Base-by-base conservation (phyloP, 371 early-diverging fungal genomes). In the Mucor velutinosus region DNA sequence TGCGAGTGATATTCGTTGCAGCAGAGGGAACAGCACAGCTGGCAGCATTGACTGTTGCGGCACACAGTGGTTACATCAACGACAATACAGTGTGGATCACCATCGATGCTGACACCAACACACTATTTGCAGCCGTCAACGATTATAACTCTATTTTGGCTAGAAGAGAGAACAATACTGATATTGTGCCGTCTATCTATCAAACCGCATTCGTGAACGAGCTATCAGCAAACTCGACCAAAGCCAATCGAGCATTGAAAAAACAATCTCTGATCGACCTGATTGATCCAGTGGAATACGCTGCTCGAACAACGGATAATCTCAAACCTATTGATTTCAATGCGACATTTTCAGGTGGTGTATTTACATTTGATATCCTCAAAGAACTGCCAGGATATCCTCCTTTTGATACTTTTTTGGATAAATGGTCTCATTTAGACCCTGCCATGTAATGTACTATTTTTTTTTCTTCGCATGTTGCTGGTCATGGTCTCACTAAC, bases 1-100 rank as follows among this genome's bases (percentile, higher is more conserved):
- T 74, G 11, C 79, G 79, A 35, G 76, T 87, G 27, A 71, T 86
- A 11, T 64, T 85, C 29, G 65, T 87, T 14, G 88, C 86, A 1
- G 85, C 88, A 1, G 79, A 81, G 23, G 77, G 75, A 7, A 61
- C 70, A 0, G 79, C 85, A 1, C 85, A 80, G 32, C 25, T 80
- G 0, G 69, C 83, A 0, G 76, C 71, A 4, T 53, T 83, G 19
- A 77, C 75, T 2, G 53, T 78, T 6, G 83, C 83, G 19, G 83
- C 75, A 11, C 71, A 80, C 32, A 64, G 64, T 14, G 80, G 80
- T 23, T 74, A 83, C 30, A 73, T 83, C n/a, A 77, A 75, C 43
- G 66, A 83, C 33, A 67, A 71, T 15, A 74, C 70, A 14, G 80
- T 80, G 10, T 83, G 83, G 83, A 62, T 80, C 14, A 76, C 77